Percentiles rank a stretch among this genome's conserved stretches.
These are phyloP conservation scores for Xerocomellus chrysenteron DNA, from an alignment of 768 basidiomycete genomes.

Conservation along the genomic window DNA sequence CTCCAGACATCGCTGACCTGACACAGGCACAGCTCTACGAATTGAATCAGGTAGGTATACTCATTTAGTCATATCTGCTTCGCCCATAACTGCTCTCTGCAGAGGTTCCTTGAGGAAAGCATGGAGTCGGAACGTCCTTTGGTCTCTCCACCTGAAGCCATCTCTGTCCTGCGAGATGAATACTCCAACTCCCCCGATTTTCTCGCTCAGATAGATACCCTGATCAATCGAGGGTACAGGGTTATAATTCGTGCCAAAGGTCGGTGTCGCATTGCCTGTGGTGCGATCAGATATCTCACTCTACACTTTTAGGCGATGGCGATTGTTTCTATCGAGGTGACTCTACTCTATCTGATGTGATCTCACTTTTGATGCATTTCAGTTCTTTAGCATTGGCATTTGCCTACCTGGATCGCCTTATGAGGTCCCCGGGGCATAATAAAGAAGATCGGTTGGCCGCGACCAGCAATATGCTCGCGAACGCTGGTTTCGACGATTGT, in stretches of 20 bases:
- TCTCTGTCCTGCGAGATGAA: constrained; percentile 58
- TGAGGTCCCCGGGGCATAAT: constrained; percentile 45
- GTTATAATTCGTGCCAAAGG: constrained; percentile 73
- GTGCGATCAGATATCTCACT: background rate
- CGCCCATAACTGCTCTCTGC: background rate
- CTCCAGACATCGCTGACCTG: constrained; percentile 34
- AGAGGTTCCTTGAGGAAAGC: constrained; percentile 43
- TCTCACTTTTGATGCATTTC: constrained; percentile 17
- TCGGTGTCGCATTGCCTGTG: constrained; percentile 27
- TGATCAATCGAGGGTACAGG: constrained; percentile 61
- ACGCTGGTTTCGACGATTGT: constrained; percentile 60
- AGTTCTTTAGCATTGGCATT: constrained; percentile 68
- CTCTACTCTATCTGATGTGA: constrained; percentile 12
- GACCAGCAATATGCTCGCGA: constrained; percentile 53
- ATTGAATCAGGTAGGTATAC: constrained; percentile 38
- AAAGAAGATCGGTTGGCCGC: constrained; percentile 50
- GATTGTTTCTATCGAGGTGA: constrained; percentile 92
- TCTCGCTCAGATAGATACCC: constrained; percentile 71
- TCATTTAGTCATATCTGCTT: background rate
- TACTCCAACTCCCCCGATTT: constrained; percentile 63
- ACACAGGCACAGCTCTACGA: constrained; percentile 37
- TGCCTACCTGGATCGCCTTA: constrained; percentile 73
- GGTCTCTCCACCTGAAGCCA: constrained; percentile 52
- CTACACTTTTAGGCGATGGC: constrained; percentile 62
- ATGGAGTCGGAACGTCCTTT: constrained; percentile 45